phyloP scores from a whole-genome alignment of 352 stramenopile species.

The Phytopythium boreale region DNA sequence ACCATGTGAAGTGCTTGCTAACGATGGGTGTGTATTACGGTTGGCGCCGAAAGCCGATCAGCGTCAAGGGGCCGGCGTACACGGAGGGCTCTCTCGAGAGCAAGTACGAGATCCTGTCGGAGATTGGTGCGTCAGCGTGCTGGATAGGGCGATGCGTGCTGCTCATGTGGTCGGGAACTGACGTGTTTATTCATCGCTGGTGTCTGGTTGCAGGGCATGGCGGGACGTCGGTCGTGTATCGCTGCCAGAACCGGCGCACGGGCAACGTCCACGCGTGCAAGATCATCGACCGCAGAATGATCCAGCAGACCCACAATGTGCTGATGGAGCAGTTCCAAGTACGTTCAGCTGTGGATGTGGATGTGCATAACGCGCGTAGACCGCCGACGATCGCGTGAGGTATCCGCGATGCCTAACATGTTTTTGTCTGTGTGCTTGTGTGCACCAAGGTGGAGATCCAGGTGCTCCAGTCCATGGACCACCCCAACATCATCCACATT shows the following conservation, averaged over 20 bases:
- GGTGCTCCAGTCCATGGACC: constrained; percentile 84
- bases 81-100: constrained; percentile 66
- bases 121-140: constrained; percentile 60
- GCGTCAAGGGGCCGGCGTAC: constrained; percentile 65
- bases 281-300: constrained; percentile 79
- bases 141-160: background rate
- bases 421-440: background rate
- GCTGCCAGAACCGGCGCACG: constrained; percentile 62
- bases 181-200: background rate
- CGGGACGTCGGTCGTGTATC: constrained; percentile 84
- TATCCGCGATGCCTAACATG: background rate
- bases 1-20: background rate
- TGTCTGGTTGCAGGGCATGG: constrained; percentile 48
- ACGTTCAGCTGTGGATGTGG: constrained; percentile 12
- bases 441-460: constrained; percentile 74
- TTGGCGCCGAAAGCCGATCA: constrained; percentile 44
- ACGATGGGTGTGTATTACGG: background rate
- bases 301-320: constrained; percentile 74
- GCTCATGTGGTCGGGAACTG: background rate
- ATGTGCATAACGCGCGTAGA: background rate
- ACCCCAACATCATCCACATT: constrained; percentile 91
- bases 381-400: background rate
- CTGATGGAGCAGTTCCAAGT: constrained; percentile 88
- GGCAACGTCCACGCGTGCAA: constrained; percentile 74
- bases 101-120: constrained; percentile 81